Base-by-base conservation (phyloP, 805 yeast genomes). In the Candida palmyrensis region DNA sequence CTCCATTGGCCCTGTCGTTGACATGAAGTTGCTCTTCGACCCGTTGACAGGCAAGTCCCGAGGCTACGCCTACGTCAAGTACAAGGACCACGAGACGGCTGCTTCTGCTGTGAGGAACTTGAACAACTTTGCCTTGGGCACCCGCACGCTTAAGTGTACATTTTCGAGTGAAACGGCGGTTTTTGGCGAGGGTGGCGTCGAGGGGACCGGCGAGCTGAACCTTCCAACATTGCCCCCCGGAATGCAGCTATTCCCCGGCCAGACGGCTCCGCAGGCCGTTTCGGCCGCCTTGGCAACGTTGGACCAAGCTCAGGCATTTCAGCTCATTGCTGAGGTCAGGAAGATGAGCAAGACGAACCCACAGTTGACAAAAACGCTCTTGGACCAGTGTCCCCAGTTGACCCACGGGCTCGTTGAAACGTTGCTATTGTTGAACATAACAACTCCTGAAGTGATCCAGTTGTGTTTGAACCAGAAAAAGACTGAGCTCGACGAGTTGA, bases 61-160 rank as follows among this genome's bases (percentile, higher is more conserved):
- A 55, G 97, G 97, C 2, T 85, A 79, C 50, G 95, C 95, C 4
- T 85, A 84, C 48, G 81, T 90, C 12, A 89, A 83, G 47, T 90
- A 83, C 53, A 73, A 71, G 30, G 94, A 90, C 53, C 63, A 74
- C 9, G 95, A 85, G 46, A 83, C 96, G 0, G 96, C 96, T 4
- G 77, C 85, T 2, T 79, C 90, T 13, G 97, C 97, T 0, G 95
- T 88, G 18, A 66, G 97, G 41, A 90, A 90, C 59, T 62, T 90
- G 42, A 84, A 85, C 55, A 82, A 85, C 42, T 82, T 80, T 57
- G 70, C 73, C 26, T 75, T 86, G 36, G 95, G 95, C 1, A 73
- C 72, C 28, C 62, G 96, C 42, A 68, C 62, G 25, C 57, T 90
- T 31, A 75, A 81, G 42, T 92, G 96, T 47, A 82, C 86, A 21